phyloP scores from a whole-genome alignment of 2,329 filamentous ascomycete genomes.

The Paramyrothecium roridum region DNA sequence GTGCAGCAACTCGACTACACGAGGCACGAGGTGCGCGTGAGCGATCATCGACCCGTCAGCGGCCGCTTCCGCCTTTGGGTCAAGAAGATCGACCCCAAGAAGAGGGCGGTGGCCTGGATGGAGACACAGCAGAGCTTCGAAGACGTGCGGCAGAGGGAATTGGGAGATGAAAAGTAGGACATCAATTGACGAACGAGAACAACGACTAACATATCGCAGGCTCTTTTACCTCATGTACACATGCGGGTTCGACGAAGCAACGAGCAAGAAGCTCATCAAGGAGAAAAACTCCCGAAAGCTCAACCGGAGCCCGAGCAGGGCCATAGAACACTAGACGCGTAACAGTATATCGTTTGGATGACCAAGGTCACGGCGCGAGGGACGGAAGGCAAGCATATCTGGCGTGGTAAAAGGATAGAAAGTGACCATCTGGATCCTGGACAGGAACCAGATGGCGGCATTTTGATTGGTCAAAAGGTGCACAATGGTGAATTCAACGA shows the following conservation, averaged over 20 bases:
- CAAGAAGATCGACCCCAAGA: slow-evolving; percentile 72
- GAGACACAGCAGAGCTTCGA: slow-evolving; percentile 73
- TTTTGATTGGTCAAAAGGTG: too few relatives aligned
- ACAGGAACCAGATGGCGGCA: too few relatives aligned
- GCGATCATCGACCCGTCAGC: slow-evolving; percentile 90
- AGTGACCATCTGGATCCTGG: too few relatives aligned
- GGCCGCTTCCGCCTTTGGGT: slow-evolving; percentile 78
- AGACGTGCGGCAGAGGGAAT: slow-evolving; percentile 64
- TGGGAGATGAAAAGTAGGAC: slow-evolving; percentile 72
- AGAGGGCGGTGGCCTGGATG: slow-evolving; percentile 66
- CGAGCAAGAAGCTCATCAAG: slow-evolving; percentile 42
- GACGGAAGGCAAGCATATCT: too few relatives aligned
- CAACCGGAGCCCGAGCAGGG: slow-evolving; percentile 20
- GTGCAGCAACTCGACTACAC: slow-evolving; percentile 86
- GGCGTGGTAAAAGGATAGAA: too few relatives aligned
- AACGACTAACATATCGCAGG: slow-evolving; percentile 29
- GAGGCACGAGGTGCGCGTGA: slow-evolving; percentile 84
- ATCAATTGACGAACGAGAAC: not conserved
- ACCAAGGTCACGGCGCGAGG: too few relatives aligned
- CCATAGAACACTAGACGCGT: not conserved
- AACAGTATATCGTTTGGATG: too few relatives aligned
- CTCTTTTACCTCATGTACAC: slow-evolving; percentile 47
- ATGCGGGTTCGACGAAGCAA: slow-evolving; percentile 53
- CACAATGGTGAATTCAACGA: not conserved
- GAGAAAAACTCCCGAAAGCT: slow-evolving; percentile 31